Percentiles rank a stretch among this genome's conserved stretches.
phyloP scores from a whole-genome alignment of 352 stramenopile species.

The Phytophthora pseudosyringae region DNA sequence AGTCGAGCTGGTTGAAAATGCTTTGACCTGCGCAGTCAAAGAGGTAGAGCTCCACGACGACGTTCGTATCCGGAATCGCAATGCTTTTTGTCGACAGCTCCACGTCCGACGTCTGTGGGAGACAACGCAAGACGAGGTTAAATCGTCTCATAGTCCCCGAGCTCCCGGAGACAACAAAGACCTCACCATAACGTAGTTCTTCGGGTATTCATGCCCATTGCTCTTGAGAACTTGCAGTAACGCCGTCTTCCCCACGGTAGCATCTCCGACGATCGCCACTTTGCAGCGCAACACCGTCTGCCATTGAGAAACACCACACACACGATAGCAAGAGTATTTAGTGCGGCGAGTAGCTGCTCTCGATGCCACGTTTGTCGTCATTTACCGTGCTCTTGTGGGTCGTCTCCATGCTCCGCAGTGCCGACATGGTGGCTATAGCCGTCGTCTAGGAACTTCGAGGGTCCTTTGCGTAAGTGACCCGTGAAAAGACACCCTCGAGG shows the following conservation, averaged over 20 bases:
- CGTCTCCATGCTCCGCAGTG: conserved; percentile 91
- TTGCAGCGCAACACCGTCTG: conserved; percentile 92
- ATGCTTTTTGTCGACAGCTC: conserved; percentile 93
- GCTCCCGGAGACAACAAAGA: not conserved
- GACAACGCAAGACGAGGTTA: not conserved
- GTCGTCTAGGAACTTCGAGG: not conserved
- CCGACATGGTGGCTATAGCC: conserved; percentile 59
- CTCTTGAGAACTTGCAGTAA: conserved; percentile 93
- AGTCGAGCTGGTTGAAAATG: conserved; percentile 95
- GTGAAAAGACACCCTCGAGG: conserved; percentile 25
- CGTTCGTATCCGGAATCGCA: conserved; percentile 89
- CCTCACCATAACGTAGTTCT: conserved; percentile 95
- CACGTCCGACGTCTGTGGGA: conserved; percentile 81
- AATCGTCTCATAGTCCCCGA: not conserved
- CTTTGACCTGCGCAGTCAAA: conserved; percentile 94
- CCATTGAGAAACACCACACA: not conserved
- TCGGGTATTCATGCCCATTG: conserved; percentile 92
- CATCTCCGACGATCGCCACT: conserved; percentile 91
- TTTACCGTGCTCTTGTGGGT: conserved; percentile 88
- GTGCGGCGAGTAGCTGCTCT: not conserved
- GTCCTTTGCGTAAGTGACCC: conserved; percentile 3
- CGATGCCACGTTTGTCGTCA: not conserved
- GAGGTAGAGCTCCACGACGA: conserved; percentile 93
- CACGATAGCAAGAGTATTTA: not conserved
- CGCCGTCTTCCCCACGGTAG: conserved; percentile 91